A percentile compares a stretch with the other conserved stretches of the same genome.
Evolutionary conservation across 1,284 basidiomycete species (phyloP).

Genomic region (Exobasidium rhododendri): DNA sequence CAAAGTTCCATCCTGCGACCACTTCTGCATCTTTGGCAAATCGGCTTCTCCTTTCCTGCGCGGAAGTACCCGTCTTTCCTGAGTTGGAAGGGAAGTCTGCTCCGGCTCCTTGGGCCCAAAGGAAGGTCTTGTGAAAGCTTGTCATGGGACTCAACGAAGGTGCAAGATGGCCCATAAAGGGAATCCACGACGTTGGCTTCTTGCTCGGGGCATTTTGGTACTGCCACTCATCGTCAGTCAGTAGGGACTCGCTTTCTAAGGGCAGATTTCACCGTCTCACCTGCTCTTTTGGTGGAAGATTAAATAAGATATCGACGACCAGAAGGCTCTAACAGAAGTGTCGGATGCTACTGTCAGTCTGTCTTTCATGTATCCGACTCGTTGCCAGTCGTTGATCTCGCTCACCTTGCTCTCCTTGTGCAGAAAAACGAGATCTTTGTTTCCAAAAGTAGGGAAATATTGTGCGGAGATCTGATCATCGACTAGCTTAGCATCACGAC

Average conservation of each 20-base stretch:
- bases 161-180: slow-evolving; percentile 27
- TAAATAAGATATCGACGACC: slow-evolving; percentile 83
- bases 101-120: slow-evolving; percentile 27
- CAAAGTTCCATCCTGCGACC: slow-evolving; percentile 79
- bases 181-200: slow-evolving; percentile 33
- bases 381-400: too few species aligned
- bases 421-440: slow-evolving; percentile 84
- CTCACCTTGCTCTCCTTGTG: slow-evolving; percentile 70
- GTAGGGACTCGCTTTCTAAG: too few species aligned
- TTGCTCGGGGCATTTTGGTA: slow-evolving; percentile 31
- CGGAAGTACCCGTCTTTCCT: slow-evolving; percentile 11
- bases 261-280: too few species aligned
- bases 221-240: too few species aligned
- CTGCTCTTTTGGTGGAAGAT: slow-evolving; percentile 81
- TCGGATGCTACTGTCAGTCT: background rate
- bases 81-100: slow-evolving; percentile 23
- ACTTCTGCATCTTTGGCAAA: slow-evolving; percentile 61
- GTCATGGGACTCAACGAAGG: slow-evolving; percentile 17
- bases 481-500: background rate
- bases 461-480: slow-evolving; percentile 24
- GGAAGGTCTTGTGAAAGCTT: slow-evolving; percentile 32
- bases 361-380: too few species aligned
- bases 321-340: too few species aligned
- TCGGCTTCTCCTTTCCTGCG: slow-evolving; percentile 29
- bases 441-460: slow-evolving; percentile 76